These are phyloP conservation scores for Spergularia bocconei DNA, from an alignment of 148 eudicot genomes.

Conservation along the genomic window DNA sequence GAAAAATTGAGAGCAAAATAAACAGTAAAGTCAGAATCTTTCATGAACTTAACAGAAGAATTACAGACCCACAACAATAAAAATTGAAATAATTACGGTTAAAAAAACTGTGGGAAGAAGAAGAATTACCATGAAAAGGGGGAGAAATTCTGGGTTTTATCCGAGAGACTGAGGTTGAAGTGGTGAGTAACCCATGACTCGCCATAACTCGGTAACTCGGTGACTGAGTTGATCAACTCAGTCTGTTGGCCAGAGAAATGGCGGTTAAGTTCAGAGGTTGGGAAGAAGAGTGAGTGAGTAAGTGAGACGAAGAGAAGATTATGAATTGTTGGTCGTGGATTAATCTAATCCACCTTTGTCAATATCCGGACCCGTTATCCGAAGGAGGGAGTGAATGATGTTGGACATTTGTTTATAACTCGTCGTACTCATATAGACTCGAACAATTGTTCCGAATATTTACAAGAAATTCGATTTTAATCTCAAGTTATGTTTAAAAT, in stretches of 20 bases:
- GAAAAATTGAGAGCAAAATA: background rate
- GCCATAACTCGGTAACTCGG: constrained; percentile 14
- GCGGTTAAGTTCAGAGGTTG: background rate
- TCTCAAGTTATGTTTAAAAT: no score
- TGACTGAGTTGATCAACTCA: background rate
- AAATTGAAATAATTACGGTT: background rate
- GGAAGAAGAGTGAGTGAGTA: background rate
- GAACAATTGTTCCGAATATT: no score
- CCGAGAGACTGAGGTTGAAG: constrained; percentile 13
- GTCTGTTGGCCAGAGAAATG: background rate
- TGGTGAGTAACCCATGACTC: constrained; percentile 23
- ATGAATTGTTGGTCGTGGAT: no score
- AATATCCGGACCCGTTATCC: no score
- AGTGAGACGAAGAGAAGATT: no score
- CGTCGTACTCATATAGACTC: no score
- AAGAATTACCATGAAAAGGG: constrained; percentile 10
- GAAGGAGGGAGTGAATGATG: no score
- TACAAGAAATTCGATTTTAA: no score
- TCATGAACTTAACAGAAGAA: background rate
- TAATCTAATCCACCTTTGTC: no score
- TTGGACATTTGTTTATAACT: no score
- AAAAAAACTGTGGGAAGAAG: background rate
- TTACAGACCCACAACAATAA: background rate
- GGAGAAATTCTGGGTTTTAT: constrained; percentile 12
- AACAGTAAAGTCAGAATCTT: background rate